Evolutionary conservation across 1,284 basidiomycete species (phyloP), one percentile per base, ranked within the genome.

Genomic region (Butyriboletus appendiculatus): DNA sequence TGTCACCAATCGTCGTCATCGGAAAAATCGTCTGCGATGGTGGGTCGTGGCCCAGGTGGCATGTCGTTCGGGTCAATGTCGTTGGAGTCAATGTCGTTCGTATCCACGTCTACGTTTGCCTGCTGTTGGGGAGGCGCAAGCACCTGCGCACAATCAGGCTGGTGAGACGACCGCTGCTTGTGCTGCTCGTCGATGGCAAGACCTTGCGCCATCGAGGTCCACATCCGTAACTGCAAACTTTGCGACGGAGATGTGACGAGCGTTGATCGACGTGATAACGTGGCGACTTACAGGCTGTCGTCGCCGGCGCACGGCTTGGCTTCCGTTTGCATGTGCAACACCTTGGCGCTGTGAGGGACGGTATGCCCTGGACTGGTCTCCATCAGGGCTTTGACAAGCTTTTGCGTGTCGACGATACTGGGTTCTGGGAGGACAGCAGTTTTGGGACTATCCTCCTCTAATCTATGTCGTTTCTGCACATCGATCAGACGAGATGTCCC

Each of bases 121-220:
- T 48, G 38, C n/a, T 34, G 43, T 5, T 42, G 35, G 3, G 57
- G 60, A 6, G 51, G 55, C 10, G 50, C 56, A 2, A 71, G 54
- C 18, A 58, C 41, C 33, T 52, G 48, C 10, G 49, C 56, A 48
- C 55, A 48, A 1, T 39, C 45, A 6, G 64, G 59, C 12, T 58
- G 45, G 14, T 48, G 53, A 20, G 57, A 46, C 14, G 16, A 12
- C 2, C 71, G 69, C 7, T 59, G 16, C 32, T 53, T 57, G 50
- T 33, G 63, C 16, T 69, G 68, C 50, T 69, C 71, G 39, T 69
- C 71, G 38, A 69, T 71, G 20, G 65, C 58, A 7, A 48, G 56
- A 7, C 63, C 71, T 28, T 72, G 60, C 4, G 68, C 65, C 66
- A 73, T 73, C 34, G 64, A 66, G 20, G 39, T 48, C 70, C 71